Base-by-base conservation (phyloP, 495 filamentous ascomycete genomes). In the Parathielavia hyrcaniae region DNA sequence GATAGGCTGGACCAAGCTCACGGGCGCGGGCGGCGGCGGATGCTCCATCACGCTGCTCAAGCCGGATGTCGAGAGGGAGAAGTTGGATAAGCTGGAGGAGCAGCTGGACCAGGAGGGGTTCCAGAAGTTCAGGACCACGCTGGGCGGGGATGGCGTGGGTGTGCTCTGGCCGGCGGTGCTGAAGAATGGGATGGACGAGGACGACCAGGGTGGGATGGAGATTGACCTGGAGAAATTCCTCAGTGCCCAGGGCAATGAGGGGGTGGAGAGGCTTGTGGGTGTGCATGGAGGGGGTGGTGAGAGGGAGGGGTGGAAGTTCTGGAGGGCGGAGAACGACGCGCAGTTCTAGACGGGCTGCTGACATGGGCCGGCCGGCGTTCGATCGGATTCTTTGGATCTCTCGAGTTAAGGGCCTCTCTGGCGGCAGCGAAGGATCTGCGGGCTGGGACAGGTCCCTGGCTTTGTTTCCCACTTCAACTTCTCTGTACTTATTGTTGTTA, bases 1-100 rank as follows among this genome's bases (percentile, higher is more conserved):
- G n/a, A 86, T 96, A 54, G 93, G 93, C 35, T 97, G 90, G 90
- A 95, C 93, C 6, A 98, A 98, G 68, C 80, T 98, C 48, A 98
- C 93, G 1, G 93, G 93, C 55, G 93, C 91, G 7, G 93, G 93
- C 13, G 93, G 92, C 5, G 93, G 93, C 40, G 93, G 93, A 1
- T 96, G 93, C 70, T 90, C 91, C 1, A 97, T 98, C 64, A 93
- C 91, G 4, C 72, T 98, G 6, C 76, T 97, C 40, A 88, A 85
- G 57, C 89, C 90, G 0, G 70, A 61, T 17, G 69, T 78, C 7
- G 57, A 75, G 1, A 41, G 60, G 34, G 75, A 82, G 46, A 81
- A 73, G 55, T 61, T 89, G 48, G 67, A 77, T 22, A 70, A 77
- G 4, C 76, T 98, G 20, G 81, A 92, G 65, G 55, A 69, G 6